phyloP scores from a whole-genome alignment of 2,329 filamentous ascomycete species.

The Verticillium longisporum region DNA sequence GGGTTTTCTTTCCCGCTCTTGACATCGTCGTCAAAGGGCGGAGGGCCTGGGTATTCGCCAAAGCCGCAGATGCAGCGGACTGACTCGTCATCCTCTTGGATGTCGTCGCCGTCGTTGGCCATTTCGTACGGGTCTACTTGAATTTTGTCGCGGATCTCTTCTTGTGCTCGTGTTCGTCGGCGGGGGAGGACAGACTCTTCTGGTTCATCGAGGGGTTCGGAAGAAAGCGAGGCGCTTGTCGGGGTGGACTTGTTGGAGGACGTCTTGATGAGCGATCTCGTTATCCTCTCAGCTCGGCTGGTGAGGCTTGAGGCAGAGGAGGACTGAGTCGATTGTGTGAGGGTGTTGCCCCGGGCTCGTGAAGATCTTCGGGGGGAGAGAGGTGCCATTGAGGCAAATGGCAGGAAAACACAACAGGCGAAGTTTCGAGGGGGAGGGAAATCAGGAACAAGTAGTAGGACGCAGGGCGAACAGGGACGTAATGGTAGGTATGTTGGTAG shows the following conservation, averaged over 20 bases:
- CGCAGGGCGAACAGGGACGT: background rate
- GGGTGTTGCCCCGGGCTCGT: slow-evolving; percentile 73
- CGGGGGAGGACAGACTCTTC: slow-evolving; percentile 66
- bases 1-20: slow-evolving; percentile 50
- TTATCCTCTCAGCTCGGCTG: slow-evolving; percentile 66
- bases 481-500: background rate
- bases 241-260: slow-evolving; percentile 72
- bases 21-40: slow-evolving; percentile 51
- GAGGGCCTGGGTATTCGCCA: slow-evolving; percentile 87
- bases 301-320: slow-evolving; percentile 74
- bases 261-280: slow-evolving; percentile 65
- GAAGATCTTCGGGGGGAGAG: slow-evolving; percentile 79
- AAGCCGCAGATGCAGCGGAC: slow-evolving; percentile 93
- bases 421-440: background rate
- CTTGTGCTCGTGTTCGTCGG: slow-evolving; percentile 69
- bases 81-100: slow-evolving; percentile 84
- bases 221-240: slow-evolving; percentile 60
- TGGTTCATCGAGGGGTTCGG: slow-evolving; percentile 59
- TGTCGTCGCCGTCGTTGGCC: slow-evolving; percentile 59
- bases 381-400: slow-evolving; percentile 45
- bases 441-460: slow-evolving; percentile 2
- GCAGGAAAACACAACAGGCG: background rate
- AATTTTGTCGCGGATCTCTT: slow-evolving; percentile 48
- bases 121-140: slow-evolving; percentile 40
- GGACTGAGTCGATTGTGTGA: slow-evolving; percentile 70